phyloP scores from a whole-genome alignment of 2,329 filamentous ascomycete genomes.

The Aspergillus aculeatinus region DNA sequence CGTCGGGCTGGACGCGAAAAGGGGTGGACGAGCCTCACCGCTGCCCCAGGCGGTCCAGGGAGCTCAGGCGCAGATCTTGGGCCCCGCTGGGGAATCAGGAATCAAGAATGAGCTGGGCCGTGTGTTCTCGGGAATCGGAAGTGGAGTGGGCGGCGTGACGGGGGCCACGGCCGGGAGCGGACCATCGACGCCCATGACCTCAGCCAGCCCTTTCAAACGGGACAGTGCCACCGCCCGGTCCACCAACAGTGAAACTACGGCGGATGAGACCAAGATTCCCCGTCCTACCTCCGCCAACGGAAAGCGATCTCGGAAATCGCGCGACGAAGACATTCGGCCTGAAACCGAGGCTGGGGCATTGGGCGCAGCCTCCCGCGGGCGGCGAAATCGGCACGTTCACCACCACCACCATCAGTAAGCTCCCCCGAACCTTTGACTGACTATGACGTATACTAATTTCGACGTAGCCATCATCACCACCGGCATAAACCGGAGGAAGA shows the following conservation, averaged over 20 bases:
- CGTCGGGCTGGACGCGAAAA: constrained; percentile 70
- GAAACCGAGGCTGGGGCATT: constrained; percentile 67
- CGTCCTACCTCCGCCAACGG: constrained; percentile 51
- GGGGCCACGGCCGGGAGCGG: constrained; percentile 51
- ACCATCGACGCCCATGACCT: constrained; percentile 54
- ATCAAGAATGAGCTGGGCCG: constrained; percentile 95
- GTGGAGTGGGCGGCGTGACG: constrained; percentile 59
- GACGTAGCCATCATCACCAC: constrained; percentile 52
- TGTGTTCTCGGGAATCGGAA: constrained; percentile 91
- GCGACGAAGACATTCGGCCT: constrained; percentile 69
- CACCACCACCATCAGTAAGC: constrained; percentile 61
- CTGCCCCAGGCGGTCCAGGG: constrained; percentile 92
- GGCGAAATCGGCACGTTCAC: constrained; percentile 49
- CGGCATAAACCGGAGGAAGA: constrained; percentile 56
- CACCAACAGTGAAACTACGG: constrained; percentile 37
- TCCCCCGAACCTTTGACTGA: not conserved
- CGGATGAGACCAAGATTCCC: constrained; percentile 42
- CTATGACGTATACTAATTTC: constrained; percentile 18
- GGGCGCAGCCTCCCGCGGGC: constrained; percentile 65
- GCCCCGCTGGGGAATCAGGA: constrained; percentile 76
- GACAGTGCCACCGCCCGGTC: constrained; percentile 49
- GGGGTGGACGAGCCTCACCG: constrained; percentile 80
- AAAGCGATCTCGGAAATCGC: constrained; percentile 65
- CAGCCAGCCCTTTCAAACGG: constrained; percentile 51
- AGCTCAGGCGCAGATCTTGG: constrained; percentile 75